Evolutionary conservation across 2,329 filamentous ascomycete genomes (phyloP).

Genomic region (Fusarium sacchari): DNA sequence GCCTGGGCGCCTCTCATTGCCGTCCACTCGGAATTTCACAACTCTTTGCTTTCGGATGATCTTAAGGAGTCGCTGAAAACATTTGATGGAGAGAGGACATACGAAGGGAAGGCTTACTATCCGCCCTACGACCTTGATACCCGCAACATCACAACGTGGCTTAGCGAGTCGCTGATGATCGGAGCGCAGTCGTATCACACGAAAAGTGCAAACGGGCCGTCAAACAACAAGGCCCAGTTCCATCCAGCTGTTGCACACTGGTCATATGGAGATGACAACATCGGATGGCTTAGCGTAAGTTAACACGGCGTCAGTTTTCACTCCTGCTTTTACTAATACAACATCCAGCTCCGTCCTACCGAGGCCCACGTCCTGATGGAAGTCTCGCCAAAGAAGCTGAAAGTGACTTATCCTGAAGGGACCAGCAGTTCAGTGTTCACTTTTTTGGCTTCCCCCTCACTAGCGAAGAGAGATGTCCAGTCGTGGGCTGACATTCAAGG

Average conservation of each 20-base stretch:
- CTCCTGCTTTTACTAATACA: not conserved
- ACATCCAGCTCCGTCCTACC: not conserved
- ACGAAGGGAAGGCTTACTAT: conserved; percentile 11
- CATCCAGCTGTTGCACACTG: conserved; percentile 17
- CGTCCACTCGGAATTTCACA: conserved; percentile 60
- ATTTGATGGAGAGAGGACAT: conserved; percentile 8
- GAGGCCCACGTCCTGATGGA: conserved; percentile 13
- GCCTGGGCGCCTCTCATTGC: conserved; percentile 65
- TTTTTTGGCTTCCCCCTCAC: conserved; percentile 8
- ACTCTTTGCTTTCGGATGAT: conserved; percentile 54
- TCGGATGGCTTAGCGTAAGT: conserved; percentile 23
- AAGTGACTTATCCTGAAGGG: not conserved
- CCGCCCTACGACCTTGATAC: conserved; percentile 52
- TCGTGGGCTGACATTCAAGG: conserved; percentile 11
- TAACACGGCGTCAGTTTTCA: fast-evolving
- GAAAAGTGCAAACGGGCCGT: not conserved
- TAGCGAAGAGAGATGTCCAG: conserved; percentile 11
- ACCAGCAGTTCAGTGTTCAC: conserved; percentile 10
- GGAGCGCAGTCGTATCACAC: conserved; percentile 58
- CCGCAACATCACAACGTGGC: conserved; percentile 68
- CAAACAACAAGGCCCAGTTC: conserved; percentile 12
- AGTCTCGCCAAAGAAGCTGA: conserved; percentile 4
- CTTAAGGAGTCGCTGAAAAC: conserved; percentile 43
- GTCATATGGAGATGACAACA: conserved; percentile 1
- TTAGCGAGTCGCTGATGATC: conserved; percentile 64